Evolutionary conservation across 768 basidiomycete genomes (phyloP).

Genomic region (Neoboletus brunneissimus): DNA sequence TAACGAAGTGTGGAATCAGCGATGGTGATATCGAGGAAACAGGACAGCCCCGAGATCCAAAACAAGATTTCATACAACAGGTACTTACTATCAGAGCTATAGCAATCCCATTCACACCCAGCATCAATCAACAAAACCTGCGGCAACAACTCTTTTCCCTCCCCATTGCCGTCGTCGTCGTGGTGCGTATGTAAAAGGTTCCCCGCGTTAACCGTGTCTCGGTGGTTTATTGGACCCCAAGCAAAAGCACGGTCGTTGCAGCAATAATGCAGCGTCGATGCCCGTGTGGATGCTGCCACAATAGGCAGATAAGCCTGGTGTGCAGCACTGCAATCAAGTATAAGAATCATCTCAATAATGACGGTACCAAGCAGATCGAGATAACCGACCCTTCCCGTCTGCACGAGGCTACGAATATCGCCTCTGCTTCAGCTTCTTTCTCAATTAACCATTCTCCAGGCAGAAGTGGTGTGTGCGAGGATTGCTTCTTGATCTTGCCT

Average conservation of each 20-base stretch:
- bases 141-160: conserved; percentile 44
- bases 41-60: background rate
- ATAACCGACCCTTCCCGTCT: conserved; percentile 74
- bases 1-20: conserved; percentile 16
- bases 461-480: conserved; percentile 45
- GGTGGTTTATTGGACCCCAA: conserved; percentile 68
- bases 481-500: conserved; percentile 46
- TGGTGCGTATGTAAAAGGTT: conserved; percentile 41
- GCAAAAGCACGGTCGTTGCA: conserved; percentile 87
- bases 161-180: background rate
- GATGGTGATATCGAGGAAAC: background rate
- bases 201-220: conserved; percentile 54
- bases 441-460: conserved; percentile 87
- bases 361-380: background rate
- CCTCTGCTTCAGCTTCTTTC: conserved; percentile 93
- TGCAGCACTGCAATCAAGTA: conserved; percentile 49
- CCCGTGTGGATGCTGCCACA: conserved; percentile 81
- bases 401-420: conserved; percentile 88
- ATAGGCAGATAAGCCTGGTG: conserved; percentile 94
- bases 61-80: background rate
- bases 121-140: conserved; percentile 91
- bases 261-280: conserved; percentile 91
- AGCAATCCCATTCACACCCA: conserved; percentile 83
- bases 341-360: background rate
- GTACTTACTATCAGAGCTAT: conserved; percentile 58